Evolutionary conservation across 192 early-diverging fungal species (phyloP), one percentile per base, ranked within the genome.

Genomic region (Podila epigama): DNA sequence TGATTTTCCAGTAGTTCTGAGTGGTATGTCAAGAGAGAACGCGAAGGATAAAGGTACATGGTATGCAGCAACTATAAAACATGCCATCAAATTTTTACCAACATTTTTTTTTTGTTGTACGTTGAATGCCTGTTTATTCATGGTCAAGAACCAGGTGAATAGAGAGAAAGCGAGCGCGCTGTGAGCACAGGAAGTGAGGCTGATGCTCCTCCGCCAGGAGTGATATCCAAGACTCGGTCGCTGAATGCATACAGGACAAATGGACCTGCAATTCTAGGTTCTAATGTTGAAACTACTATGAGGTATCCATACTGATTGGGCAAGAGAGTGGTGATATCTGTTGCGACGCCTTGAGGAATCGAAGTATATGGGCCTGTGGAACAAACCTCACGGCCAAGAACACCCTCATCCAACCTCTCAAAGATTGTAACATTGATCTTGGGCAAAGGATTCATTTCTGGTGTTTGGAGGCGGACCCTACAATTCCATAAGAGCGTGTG

Each of bases 401-500:
- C 50, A 13, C 81, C 77, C 52, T 70, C 80, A 29, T 83, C 77
- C 58, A 81, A 72, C 32, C 82, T 63, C 58, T 87, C 88, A 70
- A 90, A 92, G 18, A 94, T 70, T 6, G 89, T 88, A 18, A 93
- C 81, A 68, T 91, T 93, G 42, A 85, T 83, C 13, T 88, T 83
- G 10, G 93, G 93, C 37, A 85, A 84, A 9, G 87, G 82, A 9
- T 87, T 83, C 37, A 89, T 88, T 9, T 87, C 80, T 32, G 87
- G 84, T 9, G 91, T 87, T 65, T 93, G 92, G 34, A 94, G 68
- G 20, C 93, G 86, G 22, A 88, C 85, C 66, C 88, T 90, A 35
- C 33, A 40, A 34, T 12, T n/a, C n/a, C n/a, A n/a, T n/a, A n/a
- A n/a, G n/a, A n/a, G n/a, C n/a, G n/a, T n/a, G n/a, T n/a, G n/a